These are phyloP conservation scores for Hypoxylon rubiginosum DNA, from an alignment of 2,329 filamentous ascomycete genomes.

Conservation along the genomic window DNA sequence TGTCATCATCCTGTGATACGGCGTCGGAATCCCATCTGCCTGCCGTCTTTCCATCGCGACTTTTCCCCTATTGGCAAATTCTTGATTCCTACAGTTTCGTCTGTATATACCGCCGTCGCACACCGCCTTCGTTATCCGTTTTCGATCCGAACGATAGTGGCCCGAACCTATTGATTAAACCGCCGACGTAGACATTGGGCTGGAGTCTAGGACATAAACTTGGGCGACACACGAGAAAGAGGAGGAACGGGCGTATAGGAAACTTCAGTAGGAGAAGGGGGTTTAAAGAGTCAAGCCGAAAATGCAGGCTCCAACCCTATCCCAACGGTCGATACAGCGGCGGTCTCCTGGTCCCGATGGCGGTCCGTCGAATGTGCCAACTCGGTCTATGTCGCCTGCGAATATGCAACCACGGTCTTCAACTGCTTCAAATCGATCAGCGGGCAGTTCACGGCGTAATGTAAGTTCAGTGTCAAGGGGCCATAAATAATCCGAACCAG, in stretches of 20 bases:
- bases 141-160: constrained; percentile 28
- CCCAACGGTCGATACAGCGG: constrained; percentile 70
- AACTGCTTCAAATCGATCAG: constrained; percentile 74
- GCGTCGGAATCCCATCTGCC: constrained; percentile 27
- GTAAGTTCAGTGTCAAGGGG: constrained; percentile 61
- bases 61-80: constrained; percentile 14
- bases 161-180: constrained; percentile 15
- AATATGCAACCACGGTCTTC: constrained; percentile 73
- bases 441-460: constrained; percentile 66
- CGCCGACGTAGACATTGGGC: constrained; percentile 14
- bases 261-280: constrained; percentile 29
- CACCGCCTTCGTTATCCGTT: constrained; percentile 24
- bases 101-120: constrained; percentile 31
- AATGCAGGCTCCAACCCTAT: constrained; percentile 66
- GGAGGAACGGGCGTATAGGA: constrained; percentile 31
- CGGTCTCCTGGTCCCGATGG: constrained; percentile 74
- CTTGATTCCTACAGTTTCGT: constrained; percentile 11
- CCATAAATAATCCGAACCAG: constrained; percentile 32
- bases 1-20: constrained; percentile 36
- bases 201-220: constrained; percentile 39
- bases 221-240: constrained; percentile 31
- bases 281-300: constrained; percentile 22
- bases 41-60: constrained; percentile 25
- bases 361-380: constrained; percentile 65
- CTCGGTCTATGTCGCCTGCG: constrained; percentile 72